A percentile compares a stretch with the other conserved stretches of the same genome.
Evolutionary conservation across 2,329 filamentous ascomycete species (phyloP).

Genomic region (Grosmannia huntii): DNA sequence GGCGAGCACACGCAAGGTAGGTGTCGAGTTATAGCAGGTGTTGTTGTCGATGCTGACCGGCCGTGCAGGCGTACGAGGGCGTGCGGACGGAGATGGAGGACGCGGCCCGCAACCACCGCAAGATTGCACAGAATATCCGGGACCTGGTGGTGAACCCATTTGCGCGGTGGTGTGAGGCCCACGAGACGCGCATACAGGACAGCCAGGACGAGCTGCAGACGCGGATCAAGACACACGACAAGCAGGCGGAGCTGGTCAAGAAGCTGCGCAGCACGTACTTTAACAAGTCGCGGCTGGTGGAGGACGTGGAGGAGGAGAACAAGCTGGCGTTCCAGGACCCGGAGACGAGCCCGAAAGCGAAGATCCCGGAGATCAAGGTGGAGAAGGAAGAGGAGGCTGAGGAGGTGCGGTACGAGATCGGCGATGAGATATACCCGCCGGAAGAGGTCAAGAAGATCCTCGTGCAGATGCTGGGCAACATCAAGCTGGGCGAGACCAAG

Average conservation of each 20-base stretch:
- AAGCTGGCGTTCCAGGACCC: constrained; percentile 94
- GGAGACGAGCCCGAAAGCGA: constrained; percentile 50
- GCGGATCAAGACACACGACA: constrained; percentile 85
- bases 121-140: constrained; percentile 91
- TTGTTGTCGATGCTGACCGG: not conserved
- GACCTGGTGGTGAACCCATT: constrained; percentile 94
- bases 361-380: constrained; percentile 71
- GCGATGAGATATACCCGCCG: constrained; percentile 71
- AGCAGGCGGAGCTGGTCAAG: constrained; percentile 78
- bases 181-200: constrained; percentile 80
- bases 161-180: constrained; percentile 88
- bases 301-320: constrained; percentile 96
- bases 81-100: constrained; percentile 88
- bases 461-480: constrained; percentile 69
- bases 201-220: constrained; percentile 89
- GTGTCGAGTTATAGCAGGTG: not conserved
- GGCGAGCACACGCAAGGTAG: constrained; percentile 85
- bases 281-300: constrained; percentile 94
- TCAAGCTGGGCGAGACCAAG: constrained; percentile 83
- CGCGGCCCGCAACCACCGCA: constrained; percentile 78
- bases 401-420: constrained; percentile 78
- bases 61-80: constrained; percentile 72
- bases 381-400: constrained; percentile 56
- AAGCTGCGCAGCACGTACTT: constrained; percentile 95
- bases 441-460: constrained; percentile 89